Evolutionary conservation across 768 basidiomycete species (phyloP).

Genomic region (Hygrophorus russula): DNA sequence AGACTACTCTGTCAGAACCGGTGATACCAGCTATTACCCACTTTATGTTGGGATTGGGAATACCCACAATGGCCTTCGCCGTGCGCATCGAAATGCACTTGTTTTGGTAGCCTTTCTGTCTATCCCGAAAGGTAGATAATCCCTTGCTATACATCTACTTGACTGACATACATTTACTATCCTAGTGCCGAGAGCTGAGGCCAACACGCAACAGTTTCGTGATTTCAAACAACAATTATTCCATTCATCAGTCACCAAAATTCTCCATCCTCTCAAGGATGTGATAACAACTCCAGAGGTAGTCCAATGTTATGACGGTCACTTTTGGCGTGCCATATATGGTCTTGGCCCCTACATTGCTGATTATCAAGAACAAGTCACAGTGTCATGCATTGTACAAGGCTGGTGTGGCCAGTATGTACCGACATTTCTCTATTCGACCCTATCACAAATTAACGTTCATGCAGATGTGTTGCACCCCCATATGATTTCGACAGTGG

Average conservation of each 20-base stretch:
- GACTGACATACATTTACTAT: no score
- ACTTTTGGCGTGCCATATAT: conserved; percentile 15
- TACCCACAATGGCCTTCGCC: conserved; percentile 19
- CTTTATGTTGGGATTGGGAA: conserved; percentile 22
- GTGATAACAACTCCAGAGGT: conserved; percentile 17
- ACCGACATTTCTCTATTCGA: conserved; percentile 1
- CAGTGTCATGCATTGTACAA: conserved; percentile 14
- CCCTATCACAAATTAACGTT: not conserved
- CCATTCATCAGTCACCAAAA: conserved; percentile 12
- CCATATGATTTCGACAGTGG: conserved; percentile 9
- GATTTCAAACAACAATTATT: conserved; percentile 15
- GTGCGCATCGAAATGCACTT: conserved; percentile 20
- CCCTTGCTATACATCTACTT: not conserved
- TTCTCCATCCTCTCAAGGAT: conserved; percentile 12
- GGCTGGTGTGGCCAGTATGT: conserved; percentile 18
- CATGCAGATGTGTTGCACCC: conserved; percentile 6
- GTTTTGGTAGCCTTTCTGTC: conserved; percentile 18
- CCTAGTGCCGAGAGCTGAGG: no score
- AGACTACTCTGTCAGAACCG: conserved; percentile 28
- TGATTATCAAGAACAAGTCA: conserved; percentile 18
- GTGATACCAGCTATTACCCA: conserved; percentile 25
- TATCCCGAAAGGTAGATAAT: conserved; percentile 18
- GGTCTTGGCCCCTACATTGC: conserved; percentile 18
- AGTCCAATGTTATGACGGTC: conserved; percentile 16
- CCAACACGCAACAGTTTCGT: conserved; percentile 5